Conservation (phyloP, 352 stramenopile genomes). For the Peronosclerospora sorghi region DNA sequence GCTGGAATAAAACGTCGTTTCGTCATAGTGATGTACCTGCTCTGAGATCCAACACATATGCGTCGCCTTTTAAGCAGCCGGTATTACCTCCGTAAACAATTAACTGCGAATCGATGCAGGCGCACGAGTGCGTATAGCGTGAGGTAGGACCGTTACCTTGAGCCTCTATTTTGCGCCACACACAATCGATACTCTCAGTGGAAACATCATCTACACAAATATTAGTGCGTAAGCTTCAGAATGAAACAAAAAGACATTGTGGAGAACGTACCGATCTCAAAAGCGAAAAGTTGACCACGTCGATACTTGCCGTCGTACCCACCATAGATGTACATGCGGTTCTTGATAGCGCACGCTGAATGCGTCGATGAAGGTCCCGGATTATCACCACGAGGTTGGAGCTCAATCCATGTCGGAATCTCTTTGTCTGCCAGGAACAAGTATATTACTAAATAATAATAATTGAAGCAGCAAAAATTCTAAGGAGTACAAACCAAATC, state of each 20-base stretch:
- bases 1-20: not conserved
- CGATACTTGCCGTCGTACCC: conserved; percentile 54
- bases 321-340: conserved; percentile 50
- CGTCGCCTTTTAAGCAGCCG: conserved; percentile 46
- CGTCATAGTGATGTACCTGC: conserved; percentile 8
- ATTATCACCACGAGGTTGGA: conserved; percentile 29
- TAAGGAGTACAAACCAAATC: conserved; percentile 26
- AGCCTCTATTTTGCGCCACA: conserved; percentile 31
- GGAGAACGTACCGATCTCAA: conserved; percentile 25
- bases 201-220: conserved; percentile 17
- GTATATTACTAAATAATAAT: not conserved
- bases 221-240: not conserved
- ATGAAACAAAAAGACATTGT: not conserved
- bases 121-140: conserved; percentile 42
- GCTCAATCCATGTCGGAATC: conserved; percentile 34
- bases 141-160: conserved; percentile 21
- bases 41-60: conserved; percentile 39
- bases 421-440: conserved; percentile 14
- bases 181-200: conserved; percentile 23
- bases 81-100: conserved; percentile 36
- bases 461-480: not conserved
- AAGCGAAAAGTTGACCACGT: conserved; percentile 32
- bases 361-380: conserved; percentile 42
- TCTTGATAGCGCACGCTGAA: conserved; percentile 34
- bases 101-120: conserved; percentile 35